Evolutionary conservation across 2,329 filamentous ascomycete species (phyloP).

Genomic region (Epichloe glyceriae): DNA sequence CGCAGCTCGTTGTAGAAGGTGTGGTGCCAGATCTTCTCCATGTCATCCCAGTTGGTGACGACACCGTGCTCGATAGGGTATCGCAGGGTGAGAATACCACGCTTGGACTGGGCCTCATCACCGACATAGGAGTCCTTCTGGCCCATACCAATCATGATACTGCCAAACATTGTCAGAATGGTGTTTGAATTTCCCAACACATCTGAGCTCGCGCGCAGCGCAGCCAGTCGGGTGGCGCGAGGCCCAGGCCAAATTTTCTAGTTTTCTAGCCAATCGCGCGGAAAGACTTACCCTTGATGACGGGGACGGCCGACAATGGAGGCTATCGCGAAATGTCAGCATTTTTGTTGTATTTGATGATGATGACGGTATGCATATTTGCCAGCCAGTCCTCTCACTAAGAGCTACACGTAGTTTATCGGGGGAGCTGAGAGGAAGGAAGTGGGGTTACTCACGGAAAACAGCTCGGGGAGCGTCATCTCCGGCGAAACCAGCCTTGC

Average conservation of each 20-base stretch:
- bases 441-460: conserved; percentile 72
- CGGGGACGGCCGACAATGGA: conserved; percentile 99
- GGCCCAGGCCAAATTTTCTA: background rate
- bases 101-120: conserved; percentile 99
- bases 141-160: conserved; percentile 99
- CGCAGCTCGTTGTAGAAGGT: conserved; percentile 99
- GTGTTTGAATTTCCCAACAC: background rate
- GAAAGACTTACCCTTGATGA: conserved; percentile 85
- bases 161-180: conserved; percentile 25
- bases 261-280: background rate
- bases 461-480: conserved; percentile 99
- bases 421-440: conserved; percentile 12
- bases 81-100: conserved; percentile 99
- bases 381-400: conserved; percentile 3
- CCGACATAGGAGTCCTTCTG: conserved; percentile 99
- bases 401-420: conserved; percentile 7
- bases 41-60: conserved; percentile 99
- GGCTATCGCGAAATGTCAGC: conserved; percentile 44
- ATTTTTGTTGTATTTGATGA: conserved; percentile 5
- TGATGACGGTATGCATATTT: background rate
- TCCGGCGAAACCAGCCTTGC: conserved; percentile 99
- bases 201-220: background rate
- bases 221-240: background rate
- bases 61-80: conserved; percentile 99
- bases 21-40: conserved; percentile 99